phyloP scores from a whole-genome alignment of 257 asterid genomes.

The Plantago elongata region DNA sequence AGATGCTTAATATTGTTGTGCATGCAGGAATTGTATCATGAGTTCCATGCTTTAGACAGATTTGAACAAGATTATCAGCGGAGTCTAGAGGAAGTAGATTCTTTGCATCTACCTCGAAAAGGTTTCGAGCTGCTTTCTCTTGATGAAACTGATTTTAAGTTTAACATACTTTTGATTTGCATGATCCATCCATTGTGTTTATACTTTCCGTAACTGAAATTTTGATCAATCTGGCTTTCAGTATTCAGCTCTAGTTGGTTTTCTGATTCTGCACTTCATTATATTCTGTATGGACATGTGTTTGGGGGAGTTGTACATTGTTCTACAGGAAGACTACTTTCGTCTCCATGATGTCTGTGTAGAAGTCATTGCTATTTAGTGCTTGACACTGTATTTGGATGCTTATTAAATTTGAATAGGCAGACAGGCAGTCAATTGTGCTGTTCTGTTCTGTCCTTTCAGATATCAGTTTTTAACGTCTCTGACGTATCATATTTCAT shows the following conservation, averaged over 20 bases:
- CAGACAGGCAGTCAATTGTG: neutral
- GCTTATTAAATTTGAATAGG: neutral
- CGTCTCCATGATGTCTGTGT: too few relatives aligned
- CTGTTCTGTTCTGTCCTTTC: neutral
- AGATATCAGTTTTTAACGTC: neutral
- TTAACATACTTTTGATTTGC: neutral
- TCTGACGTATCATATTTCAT: neutral
- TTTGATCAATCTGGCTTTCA: too few relatives aligned
- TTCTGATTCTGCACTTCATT: too few relatives aligned
- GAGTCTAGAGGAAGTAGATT: slow-evolving; percentile 86
- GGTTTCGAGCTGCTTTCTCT: slow-evolving; percentile 39
- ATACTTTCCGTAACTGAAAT: too few relatives aligned
- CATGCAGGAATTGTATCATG: slow-evolving; percentile 89
- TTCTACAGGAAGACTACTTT: too few relatives aligned
- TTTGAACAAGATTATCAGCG: slow-evolving; percentile 82
- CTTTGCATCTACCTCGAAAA: slow-evolving; percentile 84
- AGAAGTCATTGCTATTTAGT: neutral
- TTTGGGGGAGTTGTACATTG: too few relatives aligned
- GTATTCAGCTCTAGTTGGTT: too few relatives aligned
- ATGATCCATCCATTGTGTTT: too few relatives aligned
- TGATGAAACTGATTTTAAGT: slow-evolving; percentile 7
- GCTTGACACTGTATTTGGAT: neutral
- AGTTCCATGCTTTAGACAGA: slow-evolving; percentile 88
- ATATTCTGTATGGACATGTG: too few relatives aligned
- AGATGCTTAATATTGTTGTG: slow-evolving; percentile 18